Evolutionary conservation across 2,329 filamentous ascomycete species (phyloP), one percentile per base, ranked within the genome.

Genomic region (Fusarium clavum): DNA sequence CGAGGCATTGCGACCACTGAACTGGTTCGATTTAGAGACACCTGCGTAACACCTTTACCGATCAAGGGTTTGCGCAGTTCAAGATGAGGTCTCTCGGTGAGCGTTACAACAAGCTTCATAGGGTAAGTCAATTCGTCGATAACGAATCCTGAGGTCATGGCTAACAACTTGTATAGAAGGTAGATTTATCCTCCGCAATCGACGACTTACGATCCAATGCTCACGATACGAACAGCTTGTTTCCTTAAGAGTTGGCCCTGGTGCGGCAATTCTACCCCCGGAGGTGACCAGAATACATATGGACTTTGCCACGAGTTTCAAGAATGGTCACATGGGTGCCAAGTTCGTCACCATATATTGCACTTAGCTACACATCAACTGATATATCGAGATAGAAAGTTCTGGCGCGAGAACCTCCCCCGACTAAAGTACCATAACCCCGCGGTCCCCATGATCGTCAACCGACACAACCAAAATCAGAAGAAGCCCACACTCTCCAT

Each of bases 361-460:
- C 44, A 49, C 44, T 51, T 22, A 53, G 7, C 20, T 14, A 40
- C 32, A 56, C n/a, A 66, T 55, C 38, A 49, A 56, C 63, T 66
- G 41, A 66, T 56, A 55, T 47, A 18, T 14, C 48, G 25, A 44
- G 30, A 64, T 71, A 97, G 94, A 77, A 93, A 93, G 83, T 98
- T 99, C 87, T 97, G 94, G 93, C 89, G 88, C 70, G 85, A 90
- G 65, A 91, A 90, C 78, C 90, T 98, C 49, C 93, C 93, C 24
- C 89, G 93, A 61, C 85, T 99, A 72, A 98, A 99, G 86, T 99
- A 91, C 83, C 92, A 97, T 86, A 99, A 99, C 80, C 96, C 96
- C 1, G 83, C 89, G 14, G 81, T 98, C 47, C 89, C 91, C 45
- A 97, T 98, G 87, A 90, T 92, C 63, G 88, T 97, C 75, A 91